A percentile compares a stretch with the other conserved stretches of the same genome.
These are phyloP conservation scores for Wallacemonas sp. DNA, from an alignment of 208 protist species.

Conservation along the genomic window DNA sequence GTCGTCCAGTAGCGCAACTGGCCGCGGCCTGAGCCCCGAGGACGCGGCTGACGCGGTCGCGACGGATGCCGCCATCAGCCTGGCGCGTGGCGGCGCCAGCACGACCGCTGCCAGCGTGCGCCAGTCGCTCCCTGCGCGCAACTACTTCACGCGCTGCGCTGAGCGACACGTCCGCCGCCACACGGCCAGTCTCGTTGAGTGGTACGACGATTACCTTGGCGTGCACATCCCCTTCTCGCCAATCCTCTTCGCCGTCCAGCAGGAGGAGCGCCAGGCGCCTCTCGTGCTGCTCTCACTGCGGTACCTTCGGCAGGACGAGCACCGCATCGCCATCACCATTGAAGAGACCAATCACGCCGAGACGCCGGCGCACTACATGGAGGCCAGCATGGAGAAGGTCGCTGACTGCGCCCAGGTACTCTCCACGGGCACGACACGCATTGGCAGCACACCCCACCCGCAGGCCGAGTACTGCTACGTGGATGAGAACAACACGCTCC, in stretches of 20 bases:
- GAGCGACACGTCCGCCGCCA: conserved; percentile 67
- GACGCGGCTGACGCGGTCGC: neutral
- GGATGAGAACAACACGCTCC: conserved; percentile 42
- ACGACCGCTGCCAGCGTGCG: conserved; percentile 4
- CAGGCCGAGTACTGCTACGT: conserved; percentile 85
- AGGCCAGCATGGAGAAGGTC: conserved; percentile 60
- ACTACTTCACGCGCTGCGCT: conserved; percentile 67
- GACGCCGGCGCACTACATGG: conserved; percentile 58
- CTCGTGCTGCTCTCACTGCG: conserved; percentile 70
- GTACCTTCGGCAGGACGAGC: conserved; percentile 61
- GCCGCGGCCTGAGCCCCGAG: neutral
- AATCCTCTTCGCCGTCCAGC: conserved; percentile 63
- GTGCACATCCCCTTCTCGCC: conserved; percentile 73
- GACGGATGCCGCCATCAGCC: neutral
- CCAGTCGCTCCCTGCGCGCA: conserved; percentile 29
- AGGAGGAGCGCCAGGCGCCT: conserved; percentile 82
- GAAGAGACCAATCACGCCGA: conserved; percentile 48
- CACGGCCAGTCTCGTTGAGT: conserved; percentile 67
- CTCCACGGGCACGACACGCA: conserved; percentile 48
- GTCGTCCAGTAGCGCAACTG: no score
- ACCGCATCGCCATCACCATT: conserved; percentile 68
- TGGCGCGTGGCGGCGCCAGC: conserved; percentile 13
- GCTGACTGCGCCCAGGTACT: conserved; percentile 61
- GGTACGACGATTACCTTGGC: conserved; percentile 75
- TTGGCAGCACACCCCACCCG: conserved; percentile 55